Conservation (phyloP, 805 yeast species). For the Scheffersomyces spartinae region DNA sequence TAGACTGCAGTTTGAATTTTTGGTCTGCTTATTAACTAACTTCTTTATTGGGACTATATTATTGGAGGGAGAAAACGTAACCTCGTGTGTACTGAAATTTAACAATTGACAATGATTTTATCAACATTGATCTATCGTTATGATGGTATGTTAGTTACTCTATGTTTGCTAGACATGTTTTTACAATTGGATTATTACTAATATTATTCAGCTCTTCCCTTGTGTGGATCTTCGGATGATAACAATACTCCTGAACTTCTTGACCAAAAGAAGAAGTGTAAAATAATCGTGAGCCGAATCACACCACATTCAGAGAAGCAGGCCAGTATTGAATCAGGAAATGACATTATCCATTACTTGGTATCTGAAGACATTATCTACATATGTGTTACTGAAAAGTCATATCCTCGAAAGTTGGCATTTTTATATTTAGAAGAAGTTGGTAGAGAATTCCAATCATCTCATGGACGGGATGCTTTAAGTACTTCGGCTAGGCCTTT, state of each 20-base stretch:
- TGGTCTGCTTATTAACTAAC: too few species aligned
- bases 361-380: constrained; percentile 57
- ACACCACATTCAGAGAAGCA: constrained; percentile 71
- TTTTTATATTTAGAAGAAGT: constrained; percentile 79
- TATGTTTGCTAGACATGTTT: constrained; percentile 1
- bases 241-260: constrained; percentile 43
- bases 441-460: constrained; percentile 66
- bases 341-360: constrained; percentile 65
- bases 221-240: constrained; percentile 85
- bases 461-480: constrained; percentile 60
- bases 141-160: constrained; percentile 35
- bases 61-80: too few species aligned
- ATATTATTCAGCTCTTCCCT: constrained; percentile 53
- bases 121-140: constrained; percentile 57
- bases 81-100: too few species aligned
- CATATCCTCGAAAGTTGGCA: constrained; percentile 82
- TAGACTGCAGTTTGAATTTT: too few species aligned
- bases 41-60: too few species aligned
- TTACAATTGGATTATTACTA: not conserved
- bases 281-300: constrained; percentile 62
- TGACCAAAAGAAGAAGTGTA: constrained; percentile 79
- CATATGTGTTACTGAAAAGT: constrained; percentile 62
- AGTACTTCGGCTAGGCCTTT: constrained; percentile 69
- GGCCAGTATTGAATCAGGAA: constrained; percentile 74
- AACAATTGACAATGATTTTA: constrained; percentile 60